phyloP scores from a whole-genome alignment of 2,329 filamentous ascomycete genomes.

The Thelonectria rubi region DNA sequence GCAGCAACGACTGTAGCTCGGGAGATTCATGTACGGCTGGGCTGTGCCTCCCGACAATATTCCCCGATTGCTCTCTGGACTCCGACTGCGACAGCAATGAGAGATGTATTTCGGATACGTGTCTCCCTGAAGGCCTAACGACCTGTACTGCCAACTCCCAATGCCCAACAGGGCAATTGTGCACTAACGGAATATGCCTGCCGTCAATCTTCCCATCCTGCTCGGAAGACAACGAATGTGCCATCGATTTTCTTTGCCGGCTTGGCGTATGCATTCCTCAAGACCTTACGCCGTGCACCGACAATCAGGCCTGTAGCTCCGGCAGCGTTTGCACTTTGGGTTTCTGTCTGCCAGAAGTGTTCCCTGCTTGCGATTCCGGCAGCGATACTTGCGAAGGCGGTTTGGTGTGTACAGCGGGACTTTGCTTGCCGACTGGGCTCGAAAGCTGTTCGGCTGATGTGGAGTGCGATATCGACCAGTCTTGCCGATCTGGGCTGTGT shows the following conservation, averaged over 20 bases:
- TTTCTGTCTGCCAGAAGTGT: constrained; percentile 16
- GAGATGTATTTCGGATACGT: background rate
- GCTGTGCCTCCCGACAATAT: background rate
- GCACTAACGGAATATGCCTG: constrained; percentile 6
- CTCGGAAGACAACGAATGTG: constrained; percentile 2
- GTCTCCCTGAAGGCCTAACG: background rate
- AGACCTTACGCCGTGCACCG: constrained; percentile 2
- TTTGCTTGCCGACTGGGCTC: constrained; percentile 10
- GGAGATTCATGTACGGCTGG: constrained; percentile 8
- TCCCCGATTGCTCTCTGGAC: background rate
- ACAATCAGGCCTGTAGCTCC: background rate
- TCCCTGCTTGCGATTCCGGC: constrained; percentile 11
- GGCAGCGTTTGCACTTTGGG: constrained; percentile 13
- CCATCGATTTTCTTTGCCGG: constrained; percentile 1
- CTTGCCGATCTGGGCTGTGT: constrained; percentile 7
- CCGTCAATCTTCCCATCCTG: constrained; percentile 6
- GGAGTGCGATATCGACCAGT: background rate
- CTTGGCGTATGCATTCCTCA: constrained; percentile 8
- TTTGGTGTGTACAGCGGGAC: background rate
- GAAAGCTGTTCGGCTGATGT: background rate
- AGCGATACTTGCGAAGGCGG: background rate
- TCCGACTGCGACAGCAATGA: background rate
- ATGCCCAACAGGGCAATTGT: constrained; percentile 1
- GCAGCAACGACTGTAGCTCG: background rate
- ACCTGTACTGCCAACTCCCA: constrained; percentile 5